Evolutionary conservation across 257 asterid species (phyloP).

Genomic region (Paraleonurus japonicus): DNA sequence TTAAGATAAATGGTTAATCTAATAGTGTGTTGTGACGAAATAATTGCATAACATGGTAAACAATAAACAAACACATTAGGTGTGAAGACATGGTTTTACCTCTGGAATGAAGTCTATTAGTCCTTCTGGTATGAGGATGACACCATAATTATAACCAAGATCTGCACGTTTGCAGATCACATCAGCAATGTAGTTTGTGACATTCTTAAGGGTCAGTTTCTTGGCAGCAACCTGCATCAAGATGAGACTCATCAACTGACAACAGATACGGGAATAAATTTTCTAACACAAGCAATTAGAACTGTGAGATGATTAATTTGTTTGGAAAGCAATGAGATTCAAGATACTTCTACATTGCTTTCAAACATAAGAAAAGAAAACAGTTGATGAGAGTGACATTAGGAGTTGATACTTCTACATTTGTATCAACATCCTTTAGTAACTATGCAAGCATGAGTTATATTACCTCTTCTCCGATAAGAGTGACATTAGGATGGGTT

Average conservation of each 20-base stretch:
- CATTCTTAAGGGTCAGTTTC: conserved; percentile 80
- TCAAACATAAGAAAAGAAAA: not conserved
- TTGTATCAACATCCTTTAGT: not conserved
- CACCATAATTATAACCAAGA: conserved; percentile 90
- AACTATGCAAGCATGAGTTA: not conserved
- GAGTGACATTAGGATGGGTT: conserved; percentile 94
- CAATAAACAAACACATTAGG: not conserved
- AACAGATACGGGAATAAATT: too few species aligned
- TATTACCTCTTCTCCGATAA: conserved; percentile 95
- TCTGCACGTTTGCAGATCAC: conserved; percentile 88
- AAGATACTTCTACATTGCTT: not conserved
- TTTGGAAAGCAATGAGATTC: not conserved
- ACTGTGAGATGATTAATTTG: conserved; percentile 4
- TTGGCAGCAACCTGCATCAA: conserved; percentile 79
- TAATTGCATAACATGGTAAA: not conserved
- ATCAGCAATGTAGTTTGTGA: conserved; percentile 82
- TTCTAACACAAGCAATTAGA: not conserved
- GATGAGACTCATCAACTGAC: conserved; percentile 16
- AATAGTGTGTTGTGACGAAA: not conserved
- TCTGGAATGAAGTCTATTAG: conserved; percentile 99
- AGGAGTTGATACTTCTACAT: not conserved
- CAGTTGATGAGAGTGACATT: not conserved
- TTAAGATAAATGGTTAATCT: not conserved
- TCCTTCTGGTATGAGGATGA: conserved; percentile 97
- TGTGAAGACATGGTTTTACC: conserved; percentile 39